These are phyloP conservation scores for Dictyostelium firmibasis DNA, from an alignment of 78 protist species.

Conservation along the genomic window DNA sequence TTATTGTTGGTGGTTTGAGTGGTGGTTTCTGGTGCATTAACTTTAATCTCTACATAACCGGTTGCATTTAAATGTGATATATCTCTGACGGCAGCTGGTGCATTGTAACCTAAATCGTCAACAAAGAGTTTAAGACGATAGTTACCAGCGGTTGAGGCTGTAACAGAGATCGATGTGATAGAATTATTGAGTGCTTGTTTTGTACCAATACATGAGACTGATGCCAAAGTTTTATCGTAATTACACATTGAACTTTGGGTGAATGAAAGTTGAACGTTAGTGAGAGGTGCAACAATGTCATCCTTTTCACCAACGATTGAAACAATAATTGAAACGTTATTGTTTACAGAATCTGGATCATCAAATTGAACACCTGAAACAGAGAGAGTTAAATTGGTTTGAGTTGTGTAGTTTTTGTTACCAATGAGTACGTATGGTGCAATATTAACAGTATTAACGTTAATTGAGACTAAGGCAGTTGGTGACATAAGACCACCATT, in stretches of 20 bases:
- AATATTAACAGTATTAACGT: not conserved
- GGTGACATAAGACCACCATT: not conserved
- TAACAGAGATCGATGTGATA: not conserved
- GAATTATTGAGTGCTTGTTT: not conserved
- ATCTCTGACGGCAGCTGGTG: not conserved
- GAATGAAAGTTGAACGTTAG: not conserved
- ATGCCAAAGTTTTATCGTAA: not conserved
- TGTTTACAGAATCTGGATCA: slow-evolving; percentile 1
- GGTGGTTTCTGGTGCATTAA: not conserved
- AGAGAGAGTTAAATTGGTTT: not conserved
- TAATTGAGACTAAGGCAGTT: not conserved
- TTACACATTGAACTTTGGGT: not conserved
- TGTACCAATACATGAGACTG: not conserved
- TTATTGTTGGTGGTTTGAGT: not conserved
- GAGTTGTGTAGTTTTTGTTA: not conserved
- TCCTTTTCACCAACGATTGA: not conserved
- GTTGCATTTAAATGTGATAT: not conserved
- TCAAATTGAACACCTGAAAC: not conserved
- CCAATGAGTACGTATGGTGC: slow-evolving; percentile 7
- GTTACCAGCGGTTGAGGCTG: not conserved
- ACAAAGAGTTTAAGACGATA: slow-evolving; percentile 1
- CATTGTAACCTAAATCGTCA: slow-evolving; percentile 15
- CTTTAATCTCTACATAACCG: not conserved
- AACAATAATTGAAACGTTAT: not conserved
- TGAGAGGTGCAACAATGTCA: not conserved